A percentile compares a stretch with the other conserved stretches of the same genome.
Conservation (phyloP, 495 filamentous ascomycete species). For the Sporormia fimetaria region DNA sequence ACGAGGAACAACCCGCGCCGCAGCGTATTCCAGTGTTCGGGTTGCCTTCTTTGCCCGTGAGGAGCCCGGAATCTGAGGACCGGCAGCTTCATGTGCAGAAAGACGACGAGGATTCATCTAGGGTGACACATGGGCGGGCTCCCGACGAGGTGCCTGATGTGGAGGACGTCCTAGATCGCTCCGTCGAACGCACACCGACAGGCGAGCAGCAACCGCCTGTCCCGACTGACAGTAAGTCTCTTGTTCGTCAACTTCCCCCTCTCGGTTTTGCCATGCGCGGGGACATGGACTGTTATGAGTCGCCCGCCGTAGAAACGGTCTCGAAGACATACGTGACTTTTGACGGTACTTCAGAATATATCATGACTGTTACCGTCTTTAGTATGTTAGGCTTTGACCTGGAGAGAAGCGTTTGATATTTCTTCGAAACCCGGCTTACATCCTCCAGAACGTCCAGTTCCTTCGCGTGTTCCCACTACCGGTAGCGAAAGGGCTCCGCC, state of each 20-base stretch:
- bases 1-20: slow-evolving; percentile 36
- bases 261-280: slow-evolving; percentile 4
- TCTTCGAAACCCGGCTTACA: slow-evolving; percentile 8
- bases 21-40: slow-evolving; percentile 72
- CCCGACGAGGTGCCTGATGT: slow-evolving; percentile 48
- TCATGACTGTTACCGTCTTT: slow-evolving; percentile 24
- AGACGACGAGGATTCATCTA: slow-evolving; percentile 20
- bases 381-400: slow-evolving; percentile 13
- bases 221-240: slow-evolving; percentile 43
- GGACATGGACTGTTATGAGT: slow-evolving; percentile 10
- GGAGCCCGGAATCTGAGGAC: slow-evolving; percentile 34
- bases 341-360: slow-evolving; percentile 22
- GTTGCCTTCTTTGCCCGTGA: slow-evolving; percentile 52
- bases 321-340: slow-evolving; percentile 13
- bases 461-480: slow-evolving; percentile 38
- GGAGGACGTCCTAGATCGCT: slow-evolving; percentile 44
- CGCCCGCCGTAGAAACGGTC: slow-evolving; percentile 12
- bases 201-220: slow-evolving; percentile 37
- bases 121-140: slow-evolving; percentile 27
- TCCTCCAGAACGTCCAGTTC: slow-evolving; percentile 37
- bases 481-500: slow-evolving; percentile 46
- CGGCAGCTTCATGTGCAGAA: slow-evolving; percentile 30
- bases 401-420: not conserved
- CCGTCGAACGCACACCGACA: slow-evolving; percentile 36
- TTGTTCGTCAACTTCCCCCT: slow-evolving; percentile 17